Evolutionary conservation across 73 alveolate species (phyloP), one percentile per base, ranked within the genome.

Genomic region (Uronychia binucleata): DNA sequence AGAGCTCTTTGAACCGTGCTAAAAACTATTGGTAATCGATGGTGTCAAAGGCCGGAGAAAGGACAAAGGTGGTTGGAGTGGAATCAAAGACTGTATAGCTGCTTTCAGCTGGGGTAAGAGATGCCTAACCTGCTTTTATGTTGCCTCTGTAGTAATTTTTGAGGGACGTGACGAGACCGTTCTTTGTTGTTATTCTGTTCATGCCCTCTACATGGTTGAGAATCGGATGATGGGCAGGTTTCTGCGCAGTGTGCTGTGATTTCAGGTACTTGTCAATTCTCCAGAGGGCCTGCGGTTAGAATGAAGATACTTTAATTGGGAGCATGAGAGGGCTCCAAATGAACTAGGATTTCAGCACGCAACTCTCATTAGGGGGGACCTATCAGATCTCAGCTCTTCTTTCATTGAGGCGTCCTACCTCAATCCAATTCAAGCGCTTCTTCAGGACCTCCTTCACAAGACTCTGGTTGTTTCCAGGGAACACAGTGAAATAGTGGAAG

Each of bases 41-140:
- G 27, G 83, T 60, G 27, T 88, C 86, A 30, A 33, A 77, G 27
- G 75, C 60, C 1, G 86, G 85, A 28, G 77, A 28, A 0, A 91
- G 14, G 34, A 91, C 77, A 34, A 88, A 91, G 8, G 95, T 77
- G 8, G 97, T 90, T 31, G 97, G 97, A 19, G 82, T 86, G 19
- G 93, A 34, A 57, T 91, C 95, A 60, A 82, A 89, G 28, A 78
- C 87, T 46, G 86, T 77, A 57, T 89, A 89, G 58, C 79, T 84
- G 26, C 34, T 35, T 57, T 75, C 57, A 75, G 79, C 59, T 33
- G 77, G n/a, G 34, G 28, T 90, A 26, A 25, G 29, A 74, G 57
- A 34, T 32, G 86, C 77, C 32, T 74, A 13, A 34, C 75, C 26
- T 0, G 90, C 93, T 57, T 57, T 29, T 0, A 34, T 35, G 25